Base-by-base conservation (phyloP, 2,329 filamentous ascomycete species). In the Pleurostoma richardsiae region DNA sequence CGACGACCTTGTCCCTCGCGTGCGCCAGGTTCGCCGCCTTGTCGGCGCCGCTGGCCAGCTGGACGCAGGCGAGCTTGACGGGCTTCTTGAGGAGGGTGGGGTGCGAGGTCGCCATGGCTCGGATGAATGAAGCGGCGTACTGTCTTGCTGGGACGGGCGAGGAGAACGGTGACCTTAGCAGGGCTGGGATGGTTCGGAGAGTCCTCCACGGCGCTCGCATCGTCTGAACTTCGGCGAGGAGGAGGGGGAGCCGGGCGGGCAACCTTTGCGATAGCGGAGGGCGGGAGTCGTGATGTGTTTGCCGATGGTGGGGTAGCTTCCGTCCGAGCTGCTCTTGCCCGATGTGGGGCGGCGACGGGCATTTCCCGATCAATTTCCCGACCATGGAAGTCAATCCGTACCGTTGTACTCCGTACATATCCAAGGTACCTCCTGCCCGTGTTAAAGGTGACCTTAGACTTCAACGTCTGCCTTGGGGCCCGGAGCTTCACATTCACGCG, bases 11-110 rank as follows among this genome's bases (percentile, higher is more conserved):
- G 40, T 77, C 75, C 48, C 88, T 85, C 10, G 94, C 92, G 64
- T 85, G 85, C 27, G 77, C 63, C 52, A 99, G 88, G 70, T 99
- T 99, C 55, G 79, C 78, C 8, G 83, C 64, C 73, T 99, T 99
- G 73, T 96, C 89, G 54, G 85, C 70, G 51, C 88, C 87, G 51
- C 86, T 84, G 48, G 88, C 84, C 31, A 95, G 80, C 69, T 96
- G 90, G 52, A 95, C 76, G 57, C 90, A 80, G 31, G 88, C 87
- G 41, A 95, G 76, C 70, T 88, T 91, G 60, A 95, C 73, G 38
- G 86, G 83, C 65, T 87, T 79, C 68, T 86, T 85, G 51, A 96
- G 79, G 43, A 91, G 61, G 51, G 45, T 56, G 42, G 61, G 53
- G 28, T 64, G 42, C 29, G 63, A 45, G 42, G 61, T 49, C 28